phyloP scores from a whole-genome alignment of 306 rosid genomes.

The Vachellia collinsii region DNA sequence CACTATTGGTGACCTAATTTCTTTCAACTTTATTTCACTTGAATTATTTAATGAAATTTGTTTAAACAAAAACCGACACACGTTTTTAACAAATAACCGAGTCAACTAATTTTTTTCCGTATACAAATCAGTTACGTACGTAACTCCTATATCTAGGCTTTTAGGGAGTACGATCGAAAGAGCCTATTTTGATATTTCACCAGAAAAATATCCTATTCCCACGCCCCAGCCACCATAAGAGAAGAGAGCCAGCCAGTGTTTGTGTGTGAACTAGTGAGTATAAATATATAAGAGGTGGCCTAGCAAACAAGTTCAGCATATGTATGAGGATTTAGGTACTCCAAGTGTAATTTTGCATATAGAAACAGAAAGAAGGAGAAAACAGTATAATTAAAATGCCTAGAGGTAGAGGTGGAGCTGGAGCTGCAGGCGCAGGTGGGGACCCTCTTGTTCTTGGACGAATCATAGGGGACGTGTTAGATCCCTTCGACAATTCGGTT shows the following conservation, averaged over 20 bases:
- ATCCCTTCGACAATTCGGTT: slow-evolving; percentile 37
- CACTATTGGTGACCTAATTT: too few relatives aligned
- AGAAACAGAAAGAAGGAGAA: not conserved
- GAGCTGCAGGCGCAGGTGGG: slow-evolving; percentile 7
- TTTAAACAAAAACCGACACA: too few relatives aligned
- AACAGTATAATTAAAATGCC: slow-evolving; percentile 1
- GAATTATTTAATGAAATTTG: too few relatives aligned
- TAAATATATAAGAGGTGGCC: not conserved
- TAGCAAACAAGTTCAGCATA: not conserved
- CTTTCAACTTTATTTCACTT: too few relatives aligned
- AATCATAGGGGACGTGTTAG: slow-evolving; percentile 49
- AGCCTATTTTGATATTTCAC: not conserved
- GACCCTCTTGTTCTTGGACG: slow-evolving; percentile 50
- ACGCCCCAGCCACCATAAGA: not conserved
- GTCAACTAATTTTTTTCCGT: too few relatives aligned
- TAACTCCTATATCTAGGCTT: too few relatives aligned
- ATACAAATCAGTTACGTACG: too few relatives aligned
- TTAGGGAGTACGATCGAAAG: too few relatives aligned
- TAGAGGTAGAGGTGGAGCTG: not conserved
- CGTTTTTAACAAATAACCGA: too few relatives aligned
- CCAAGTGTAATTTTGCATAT: not conserved
- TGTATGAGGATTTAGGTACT: not conserved
- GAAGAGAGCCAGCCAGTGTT: not conserved
- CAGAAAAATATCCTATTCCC: not conserved
- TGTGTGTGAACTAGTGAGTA: not conserved